Evolutionary conservation across 1,284 basidiomycete species (phyloP).

Genomic region (Trichosporon sp.): DNA sequence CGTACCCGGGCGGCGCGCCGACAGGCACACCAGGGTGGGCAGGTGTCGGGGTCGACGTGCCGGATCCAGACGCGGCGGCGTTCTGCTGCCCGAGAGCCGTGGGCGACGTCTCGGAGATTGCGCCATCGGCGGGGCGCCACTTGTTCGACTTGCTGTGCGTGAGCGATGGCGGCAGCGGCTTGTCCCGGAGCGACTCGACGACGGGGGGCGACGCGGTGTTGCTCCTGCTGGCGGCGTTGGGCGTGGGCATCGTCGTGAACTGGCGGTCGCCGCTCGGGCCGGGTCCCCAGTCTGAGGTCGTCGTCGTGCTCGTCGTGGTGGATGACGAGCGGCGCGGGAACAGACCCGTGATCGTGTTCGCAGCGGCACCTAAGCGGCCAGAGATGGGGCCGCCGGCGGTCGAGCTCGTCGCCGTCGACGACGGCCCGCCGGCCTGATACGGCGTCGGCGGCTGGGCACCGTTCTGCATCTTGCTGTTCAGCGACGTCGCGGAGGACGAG

Average conservation of each 20-base stretch:
- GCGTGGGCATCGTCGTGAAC: constrained; percentile 24
- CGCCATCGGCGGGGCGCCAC: neutral
- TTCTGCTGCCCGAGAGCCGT: neutral
- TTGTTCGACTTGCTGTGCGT: neutral
- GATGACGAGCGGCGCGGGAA: constrained; percentile 29
- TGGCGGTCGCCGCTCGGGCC: constrained; percentile 7
- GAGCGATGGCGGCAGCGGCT: neutral
- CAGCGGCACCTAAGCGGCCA: neutral
- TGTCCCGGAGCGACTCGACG: neutral
- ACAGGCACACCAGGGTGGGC: neutral
- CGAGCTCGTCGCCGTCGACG: neutral
- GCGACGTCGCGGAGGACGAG: neutral
- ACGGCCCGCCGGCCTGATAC: neutral
- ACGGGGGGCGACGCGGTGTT: neutral
- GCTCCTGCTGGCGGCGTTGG: constrained; percentile 10
- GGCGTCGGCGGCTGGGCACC: neutral
- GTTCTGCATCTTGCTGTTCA: neutral
- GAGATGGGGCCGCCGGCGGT: neutral
- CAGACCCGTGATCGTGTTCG: neutral
- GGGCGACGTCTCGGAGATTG: constrained; percentile 7
- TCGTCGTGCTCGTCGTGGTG: constrained; percentile 29
- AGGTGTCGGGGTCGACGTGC: neutral
- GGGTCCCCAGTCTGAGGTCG: constrained; percentile 17
- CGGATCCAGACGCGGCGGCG: neutral
- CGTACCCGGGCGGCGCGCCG: constrained; percentile 17